phyloP scores from a whole-genome alignment of 768 basidiomycete species.

The Austroboletus eburneus region DNA sequence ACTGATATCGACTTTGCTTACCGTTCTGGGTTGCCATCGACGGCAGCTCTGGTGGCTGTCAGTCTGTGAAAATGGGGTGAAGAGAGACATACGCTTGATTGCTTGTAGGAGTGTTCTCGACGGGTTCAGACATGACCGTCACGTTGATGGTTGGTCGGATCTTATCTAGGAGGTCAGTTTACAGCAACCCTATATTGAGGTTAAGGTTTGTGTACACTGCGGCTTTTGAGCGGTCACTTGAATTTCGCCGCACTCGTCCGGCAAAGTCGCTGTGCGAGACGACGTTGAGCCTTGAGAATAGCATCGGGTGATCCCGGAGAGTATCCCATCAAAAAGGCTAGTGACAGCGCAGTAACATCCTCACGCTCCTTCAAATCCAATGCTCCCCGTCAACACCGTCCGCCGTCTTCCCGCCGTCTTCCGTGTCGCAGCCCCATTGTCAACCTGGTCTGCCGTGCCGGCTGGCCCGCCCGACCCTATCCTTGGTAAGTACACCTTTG shows the following conservation, averaged over 20 bases:
- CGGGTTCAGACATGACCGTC: conserved; percentile 3
- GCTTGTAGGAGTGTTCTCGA: neutral
- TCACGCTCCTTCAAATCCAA: too few species aligned
- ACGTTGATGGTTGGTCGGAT: conserved; percentile 15
- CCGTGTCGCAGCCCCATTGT: conserved; percentile 43
- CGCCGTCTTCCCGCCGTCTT: conserved; percentile 47
- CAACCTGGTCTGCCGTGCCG: conserved; percentile 77
- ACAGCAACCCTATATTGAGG: conserved; percentile 11
- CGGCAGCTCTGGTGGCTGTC: conserved; percentile 3
- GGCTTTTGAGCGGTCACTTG: neutral
- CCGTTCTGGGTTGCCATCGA: conserved; percentile 10
- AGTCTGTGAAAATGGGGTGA: neutral
- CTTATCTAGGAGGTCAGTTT: conserved; percentile 14
- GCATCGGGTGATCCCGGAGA: conserved; percentile 18
- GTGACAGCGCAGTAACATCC: too few species aligned
- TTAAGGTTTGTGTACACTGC: conserved; percentile 12
- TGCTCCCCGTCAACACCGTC: conserved; percentile 41
- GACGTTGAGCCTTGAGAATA: neutral
- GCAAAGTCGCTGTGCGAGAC: neutral
- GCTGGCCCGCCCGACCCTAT: conserved; percentile 92
- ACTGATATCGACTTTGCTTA: conserved; percentile 3
- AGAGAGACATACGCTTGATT: conserved; percentile 4
- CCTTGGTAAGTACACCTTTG: conserved; percentile 54
- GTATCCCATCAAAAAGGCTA: too few species aligned
- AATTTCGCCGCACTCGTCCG: neutral